A percentile compares a stretch with the other conserved stretches of the same genome.
Evolutionary conservation across 2,329 filamentous ascomycete genomes (phyloP).

Genomic region (Xylariomycetidae sp.): DNA sequence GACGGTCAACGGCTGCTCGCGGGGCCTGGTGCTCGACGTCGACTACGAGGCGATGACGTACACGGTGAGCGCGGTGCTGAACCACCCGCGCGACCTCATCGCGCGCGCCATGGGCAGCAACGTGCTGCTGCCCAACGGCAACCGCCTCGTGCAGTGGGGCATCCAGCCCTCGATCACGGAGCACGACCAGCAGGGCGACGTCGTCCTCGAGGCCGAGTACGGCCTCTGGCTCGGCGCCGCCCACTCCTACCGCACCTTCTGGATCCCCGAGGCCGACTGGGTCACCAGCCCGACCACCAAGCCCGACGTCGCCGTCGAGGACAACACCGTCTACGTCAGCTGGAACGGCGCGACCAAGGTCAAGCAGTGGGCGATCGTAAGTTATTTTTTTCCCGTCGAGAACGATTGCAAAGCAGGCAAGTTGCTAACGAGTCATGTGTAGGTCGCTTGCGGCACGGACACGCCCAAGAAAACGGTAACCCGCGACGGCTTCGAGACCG

Average conservation of each 20-base stretch:
- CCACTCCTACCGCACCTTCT: background rate
- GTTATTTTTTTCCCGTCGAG: background rate
- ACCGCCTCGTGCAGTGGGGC: background rate
- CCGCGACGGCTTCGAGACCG: background rate
- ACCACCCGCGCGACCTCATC: background rate
- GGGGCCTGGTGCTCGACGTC: background rate
- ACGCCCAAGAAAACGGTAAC: background rate
- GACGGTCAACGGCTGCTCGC: background rate
- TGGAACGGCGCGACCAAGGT: conserved; percentile 1
- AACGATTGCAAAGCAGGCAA: background rate
- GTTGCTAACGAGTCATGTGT: background rate
- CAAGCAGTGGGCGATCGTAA: background rate
- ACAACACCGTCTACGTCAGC: conserved; percentile 1
- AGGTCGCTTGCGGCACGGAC: background rate
- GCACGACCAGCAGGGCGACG: background rate
- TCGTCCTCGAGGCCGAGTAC: background rate
- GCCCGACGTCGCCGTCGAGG: background rate
- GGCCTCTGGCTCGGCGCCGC: background rate
- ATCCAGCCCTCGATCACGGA: background rate
- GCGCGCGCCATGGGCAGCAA: background rate
- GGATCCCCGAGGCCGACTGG: background rate
- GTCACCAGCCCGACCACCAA: conserved; percentile 1
- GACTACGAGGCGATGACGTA: background rate
- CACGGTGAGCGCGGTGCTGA: background rate
- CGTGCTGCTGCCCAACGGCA: background rate